Base-by-base conservation (phyloP, 2,329 filamentous ascomycete genomes). In the Colletotrichum eleusines region DNA sequence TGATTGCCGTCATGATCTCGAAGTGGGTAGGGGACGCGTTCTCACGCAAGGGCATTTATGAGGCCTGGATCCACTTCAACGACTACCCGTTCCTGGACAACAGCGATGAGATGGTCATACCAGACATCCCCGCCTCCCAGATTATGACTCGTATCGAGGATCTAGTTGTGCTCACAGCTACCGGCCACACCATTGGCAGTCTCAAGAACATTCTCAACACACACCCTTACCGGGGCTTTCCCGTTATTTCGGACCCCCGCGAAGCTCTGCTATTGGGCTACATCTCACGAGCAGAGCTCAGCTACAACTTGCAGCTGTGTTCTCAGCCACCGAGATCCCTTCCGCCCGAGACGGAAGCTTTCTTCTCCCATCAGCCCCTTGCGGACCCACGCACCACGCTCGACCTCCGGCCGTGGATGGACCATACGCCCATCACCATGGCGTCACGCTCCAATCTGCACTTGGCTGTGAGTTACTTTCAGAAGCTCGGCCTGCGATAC, bases 1-100 rank as follows among this genome's bases (percentile, higher is more conserved):
- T 99, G 96, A 93, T 99, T 74, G 94, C 95, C 53, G 96, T 99
- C 77, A 97, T 99, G 95, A 87, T 98, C 54, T 93, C 93, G 73
- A 99, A 99, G 83, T 99, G 96, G 96, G 94, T 97, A 33, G 96
- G 95, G 77, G 96, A 99, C 80, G 95, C 94, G 60, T 95, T 99
- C 80, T 94, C 94, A 33, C 93, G 94, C 66, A 90, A 92, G 60
- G 94, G 96, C 74, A 98, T 99, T 81, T 99, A 99, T 83, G 96
- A 99, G 80, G 92, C 92, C 65, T 99, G 96, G 96, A 99, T 99
- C 77, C 92, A 94, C 75, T 91, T 98, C 82, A 96, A 97, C 77
- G 94, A 93, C 74, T 99, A 98, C 78, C 96, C 96, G 0, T 98
- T 95, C 82, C 88, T 99, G 65, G 95, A 98, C 81, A 96, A 97